A percentile compares a stretch with the other conserved stretches of the same genome.
Conservation (phyloP, 2,329 filamentous ascomycete genomes). For the Cladosporium velox region DNA sequence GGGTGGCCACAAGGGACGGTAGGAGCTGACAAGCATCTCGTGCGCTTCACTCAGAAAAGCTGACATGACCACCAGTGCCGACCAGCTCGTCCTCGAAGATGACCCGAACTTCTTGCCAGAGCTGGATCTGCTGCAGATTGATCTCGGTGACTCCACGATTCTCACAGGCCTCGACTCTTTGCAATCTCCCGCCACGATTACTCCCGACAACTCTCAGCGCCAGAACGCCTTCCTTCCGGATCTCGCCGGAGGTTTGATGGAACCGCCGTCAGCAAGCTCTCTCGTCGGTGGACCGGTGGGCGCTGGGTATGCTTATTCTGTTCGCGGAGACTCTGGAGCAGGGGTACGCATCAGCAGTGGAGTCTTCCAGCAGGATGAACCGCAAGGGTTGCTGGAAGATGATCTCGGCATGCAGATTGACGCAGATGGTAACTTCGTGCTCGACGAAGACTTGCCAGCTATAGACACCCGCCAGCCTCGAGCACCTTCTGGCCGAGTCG, state of each 20-base stretch:
- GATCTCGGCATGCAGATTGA: slow-evolving; percentile 58
- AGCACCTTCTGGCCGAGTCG: slow-evolving; percentile 17
- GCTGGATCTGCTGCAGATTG: slow-evolving; percentile 61
- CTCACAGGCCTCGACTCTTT: slow-evolving; percentile 50
- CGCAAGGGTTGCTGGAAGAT: slow-evolving; percentile 40
- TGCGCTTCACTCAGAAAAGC: background rate
- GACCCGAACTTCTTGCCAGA: slow-evolving; percentile 79
- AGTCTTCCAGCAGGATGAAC: slow-evolving; percentile 39
- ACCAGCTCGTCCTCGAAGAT: slow-evolving; percentile 75
- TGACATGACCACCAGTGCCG: slow-evolving; percentile 55
- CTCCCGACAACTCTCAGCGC: slow-evolving; percentile 38
- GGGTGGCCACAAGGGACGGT: slow-evolving; percentile 70
- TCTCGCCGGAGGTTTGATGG: slow-evolving; percentile 46
- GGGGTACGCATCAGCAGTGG: slow-evolving; percentile 26
- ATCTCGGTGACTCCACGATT: slow-evolving; percentile 47
- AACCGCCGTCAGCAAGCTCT: slow-evolving; percentile 44
- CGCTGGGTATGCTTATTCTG: slow-evolving; percentile 42
- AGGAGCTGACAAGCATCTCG: slow-evolving; percentile 32
- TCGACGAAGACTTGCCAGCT: slow-evolving; percentile 23
- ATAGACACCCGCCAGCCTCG: slow-evolving; percentile 23
- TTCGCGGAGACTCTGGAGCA: slow-evolving; percentile 46
- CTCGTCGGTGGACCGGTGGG: slow-evolving; percentile 41
- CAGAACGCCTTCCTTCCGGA: slow-evolving; percentile 29
- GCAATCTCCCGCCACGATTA: slow-evolving; percentile 35
- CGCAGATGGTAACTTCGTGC: slow-evolving; percentile 58